Percentiles rank a stretch among this genome's conserved stretches.
Conservation (phyloP, 2,329 filamentous ascomycete species). For the Dactylellina cionopaga region DNA sequence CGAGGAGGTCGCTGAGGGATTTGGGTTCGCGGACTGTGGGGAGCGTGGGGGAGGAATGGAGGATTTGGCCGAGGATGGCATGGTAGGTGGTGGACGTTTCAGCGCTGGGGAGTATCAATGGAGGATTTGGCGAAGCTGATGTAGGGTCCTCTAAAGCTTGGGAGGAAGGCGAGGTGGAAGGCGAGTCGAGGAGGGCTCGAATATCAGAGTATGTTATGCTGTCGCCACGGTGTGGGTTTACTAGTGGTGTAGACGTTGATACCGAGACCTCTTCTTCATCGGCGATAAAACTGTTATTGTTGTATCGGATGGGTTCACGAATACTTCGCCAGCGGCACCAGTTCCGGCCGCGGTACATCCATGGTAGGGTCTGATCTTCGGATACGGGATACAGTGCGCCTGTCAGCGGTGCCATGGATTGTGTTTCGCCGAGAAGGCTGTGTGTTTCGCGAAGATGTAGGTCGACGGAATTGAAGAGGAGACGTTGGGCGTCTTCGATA, state of each 20-base stretch:
- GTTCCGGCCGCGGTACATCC: conserved; percentile 54
- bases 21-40: conserved; percentile 26
- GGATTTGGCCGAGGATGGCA: conserved; percentile 44
- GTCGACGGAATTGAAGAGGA: conserved; percentile 55
- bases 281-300: background rate
- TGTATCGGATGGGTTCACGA: conserved; percentile 6
- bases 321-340: conserved; percentile 56
- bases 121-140: background rate
- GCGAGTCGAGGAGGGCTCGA: conserved; percentile 28
- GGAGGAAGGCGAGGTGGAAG: background rate
- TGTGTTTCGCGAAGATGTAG: conserved; percentile 54
- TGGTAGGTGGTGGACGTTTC: conserved; percentile 37
- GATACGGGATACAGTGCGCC: conserved; percentile 54
- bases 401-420: conserved; percentile 6
- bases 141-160: background rate
- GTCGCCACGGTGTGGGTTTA: conserved; percentile 21
- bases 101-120: conserved; percentile 11
- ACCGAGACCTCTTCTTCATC: conserved; percentile 7
- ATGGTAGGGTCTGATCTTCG: conserved; percentile 54
- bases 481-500: conserved; percentile 56
- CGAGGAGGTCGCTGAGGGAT: conserved; percentile 19
- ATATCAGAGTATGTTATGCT: conserved; percentile 29
- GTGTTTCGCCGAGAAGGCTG: conserved; percentile 49
- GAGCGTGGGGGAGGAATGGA: conserved; percentile 50
- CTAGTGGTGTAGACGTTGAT: conserved; percentile 3